Evolutionary conservation across 106 monocot genomes (phyloP).

Genomic region (Agapanthus africanus): DNA sequence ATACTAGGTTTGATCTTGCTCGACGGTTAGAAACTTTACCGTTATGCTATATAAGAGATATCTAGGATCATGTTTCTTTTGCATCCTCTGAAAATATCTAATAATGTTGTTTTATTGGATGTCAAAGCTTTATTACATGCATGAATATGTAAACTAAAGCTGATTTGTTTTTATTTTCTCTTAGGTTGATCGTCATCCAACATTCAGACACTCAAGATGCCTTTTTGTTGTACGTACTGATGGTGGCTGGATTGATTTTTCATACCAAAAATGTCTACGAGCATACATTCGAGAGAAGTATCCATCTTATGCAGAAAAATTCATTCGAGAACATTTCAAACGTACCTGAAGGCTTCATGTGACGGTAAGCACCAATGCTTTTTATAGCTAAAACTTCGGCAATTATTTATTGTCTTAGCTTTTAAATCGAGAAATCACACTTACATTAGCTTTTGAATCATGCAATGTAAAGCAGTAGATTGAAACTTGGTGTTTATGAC

Average conservation of each 20-base stretch:
- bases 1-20: too few relatives aligned
- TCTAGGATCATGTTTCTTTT: neutral
- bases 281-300: conserved; percentile 72
- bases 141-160: neutral
- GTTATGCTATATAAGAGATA: too few relatives aligned
- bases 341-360: conserved; percentile 32
- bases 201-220: conserved; percentile 72
- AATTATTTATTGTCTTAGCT: too few relatives aligned
- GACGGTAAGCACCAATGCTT: neutral
- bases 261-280: conserved; percentile 92
- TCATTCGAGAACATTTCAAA: conserved; percentile 76
- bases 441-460: neutral
- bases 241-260: conserved; percentile 90
- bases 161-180: too few relatives aligned
- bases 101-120: neutral
- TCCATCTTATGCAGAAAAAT: conserved; percentile 62
- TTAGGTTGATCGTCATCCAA: conserved; percentile 88
- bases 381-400: too few relatives aligned
- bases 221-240: conserved; percentile 91
- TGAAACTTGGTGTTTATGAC: neutral
- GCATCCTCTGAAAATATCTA: neutral
- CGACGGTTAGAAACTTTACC: too few relatives aligned
- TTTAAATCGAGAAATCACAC: neutral
- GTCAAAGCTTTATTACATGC: neutral
- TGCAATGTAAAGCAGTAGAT: neutral